Base-by-base conservation (phyloP, 768 basidiomycete genomes). In the Hysterangium stoloniferum region DNA sequence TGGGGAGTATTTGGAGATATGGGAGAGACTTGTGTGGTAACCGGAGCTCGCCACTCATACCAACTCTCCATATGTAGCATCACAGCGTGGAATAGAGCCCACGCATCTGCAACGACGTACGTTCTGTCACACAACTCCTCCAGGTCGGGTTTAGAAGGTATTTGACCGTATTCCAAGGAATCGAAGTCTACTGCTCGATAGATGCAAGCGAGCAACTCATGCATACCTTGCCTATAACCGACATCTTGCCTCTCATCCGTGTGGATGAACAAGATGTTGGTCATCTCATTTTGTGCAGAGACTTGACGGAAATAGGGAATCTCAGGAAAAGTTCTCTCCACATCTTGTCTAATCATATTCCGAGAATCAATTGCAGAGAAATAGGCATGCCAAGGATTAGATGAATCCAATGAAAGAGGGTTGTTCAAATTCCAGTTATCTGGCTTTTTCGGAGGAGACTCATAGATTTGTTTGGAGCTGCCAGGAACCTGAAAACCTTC, bases 191-290 rank as follows among this genome's bases (percentile, higher is more conserved):
- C 71, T 2, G 84, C 84, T 59, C 87, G 80, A 58, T 89, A 88
- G 25, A 97, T 64, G 0, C 90, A 85, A 3, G 94, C 96, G 19
- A 97, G 76, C 7, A 98, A 69, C 62, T 99, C 96, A 61, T 99
- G 96, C 96, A 99, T 98, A 47, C 96, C 95, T 73, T 99, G 96
- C 27, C 96, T 79, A 63, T 99, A 99, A 19, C 93, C 92, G 19
- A 95, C 78, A 34, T 83, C 74, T 1, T 88, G 80, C 62, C 94
- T 80, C 61, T 80, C 77, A 34, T 79, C 73, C 12, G 86, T 82
- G 63, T 86, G 87, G 22, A 98, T 68, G 64, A 93, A 96, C 8
- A 99, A 73, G 17, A 96, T 80, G 58, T 92, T 87, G 0, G 87
- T 89, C 34, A 98, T 71, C 59, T 84, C 79, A 13, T 72, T 71